Evolutionary conservation across 2,329 filamentous ascomycete species (phyloP).

Genomic region (Fusarium circinatum): DNA sequence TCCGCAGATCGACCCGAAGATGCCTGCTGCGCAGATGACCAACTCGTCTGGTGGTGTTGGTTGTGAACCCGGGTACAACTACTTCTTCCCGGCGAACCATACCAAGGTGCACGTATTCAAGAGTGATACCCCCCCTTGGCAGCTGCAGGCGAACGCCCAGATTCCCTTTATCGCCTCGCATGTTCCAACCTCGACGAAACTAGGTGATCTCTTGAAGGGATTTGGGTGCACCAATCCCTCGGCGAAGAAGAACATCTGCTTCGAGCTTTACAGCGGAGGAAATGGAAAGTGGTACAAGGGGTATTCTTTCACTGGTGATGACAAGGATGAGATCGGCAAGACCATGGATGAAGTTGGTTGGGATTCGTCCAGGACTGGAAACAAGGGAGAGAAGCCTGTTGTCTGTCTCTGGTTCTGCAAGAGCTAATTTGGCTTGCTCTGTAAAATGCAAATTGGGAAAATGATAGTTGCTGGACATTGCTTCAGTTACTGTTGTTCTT

Average conservation of each 20-base stretch:
- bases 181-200: conserved; percentile 62
- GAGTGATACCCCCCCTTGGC: conserved; percentile 63
- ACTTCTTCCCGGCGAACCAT: conserved; percentile 68
- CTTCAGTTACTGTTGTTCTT: background rate
- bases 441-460: background rate
- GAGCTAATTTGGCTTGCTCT: conserved; percentile 47
- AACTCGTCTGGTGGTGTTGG: conserved; percentile 68
- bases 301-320: conserved; percentile 60
- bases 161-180: conserved; percentile 61
- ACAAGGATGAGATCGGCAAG: conserved; percentile 59
- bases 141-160: conserved; percentile 53
- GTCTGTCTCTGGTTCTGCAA: conserved; percentile 71
- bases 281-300: conserved; percentile 70
- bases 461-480: background rate
- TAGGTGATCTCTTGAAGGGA: conserved; percentile 67
- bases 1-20: conserved; percentile 55
- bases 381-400: conserved; percentile 60
- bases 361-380: conserved; percentile 62
- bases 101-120: conserved; percentile 70
- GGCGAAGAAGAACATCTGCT: conserved; percentile 65
- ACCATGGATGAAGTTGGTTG: conserved; percentile 68
- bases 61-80: conserved; percentile 71
- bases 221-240: conserved; percentile 65
- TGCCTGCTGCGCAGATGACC: conserved; percentile 64
- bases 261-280: conserved; percentile 65